These are phyloP conservation scores for Scutellaria minor DNA, from an alignment of 257 asterid species.

Conservation along the genomic window DNA sequence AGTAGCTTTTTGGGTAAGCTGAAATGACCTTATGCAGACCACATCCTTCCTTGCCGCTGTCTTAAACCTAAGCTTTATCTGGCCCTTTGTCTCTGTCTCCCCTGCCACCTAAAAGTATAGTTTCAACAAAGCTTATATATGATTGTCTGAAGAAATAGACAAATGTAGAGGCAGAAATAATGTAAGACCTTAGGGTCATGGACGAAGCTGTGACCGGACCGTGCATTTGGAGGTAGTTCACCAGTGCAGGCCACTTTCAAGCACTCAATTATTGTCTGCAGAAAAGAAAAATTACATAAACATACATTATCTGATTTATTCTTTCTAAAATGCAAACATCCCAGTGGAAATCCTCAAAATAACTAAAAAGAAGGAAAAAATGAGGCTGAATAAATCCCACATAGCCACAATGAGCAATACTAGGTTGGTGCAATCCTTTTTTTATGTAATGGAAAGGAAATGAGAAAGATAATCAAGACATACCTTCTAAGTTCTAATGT, in stretches of 20 bases:
- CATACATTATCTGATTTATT: background rate
- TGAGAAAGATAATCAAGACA: background rate
- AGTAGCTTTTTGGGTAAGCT: constrained; percentile 93
- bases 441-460: constrained; percentile 3
- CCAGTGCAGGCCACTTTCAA: constrained; percentile 97
- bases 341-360: constrained; percentile 15
- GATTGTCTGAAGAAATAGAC: background rate
- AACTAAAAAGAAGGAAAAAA: background rate
- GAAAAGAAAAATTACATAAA: constrained; percentile 2
- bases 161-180: constrained; percentile 11
- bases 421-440: constrained; percentile 19
- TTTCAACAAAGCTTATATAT: constrained; percentile 25
- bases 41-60: constrained; percentile 98
- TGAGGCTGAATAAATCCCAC: constrained; percentile 15
- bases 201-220: constrained; percentile 94
- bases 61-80: constrained; percentile 95
- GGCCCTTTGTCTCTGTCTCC: constrained; percentile 99
- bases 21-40: constrained; percentile 97
- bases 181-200: constrained; percentile 90
- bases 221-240: constrained; percentile 95
- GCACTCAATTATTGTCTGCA: constrained; percentile 95
- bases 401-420: constrained; percentile 1
- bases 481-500: background rate
- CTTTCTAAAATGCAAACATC: background rate
- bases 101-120: constrained; percentile 79